phyloP scores from a whole-genome alignment of 768 basidiomycete genomes.

The Dictyophora rubrovolvata region DNA sequence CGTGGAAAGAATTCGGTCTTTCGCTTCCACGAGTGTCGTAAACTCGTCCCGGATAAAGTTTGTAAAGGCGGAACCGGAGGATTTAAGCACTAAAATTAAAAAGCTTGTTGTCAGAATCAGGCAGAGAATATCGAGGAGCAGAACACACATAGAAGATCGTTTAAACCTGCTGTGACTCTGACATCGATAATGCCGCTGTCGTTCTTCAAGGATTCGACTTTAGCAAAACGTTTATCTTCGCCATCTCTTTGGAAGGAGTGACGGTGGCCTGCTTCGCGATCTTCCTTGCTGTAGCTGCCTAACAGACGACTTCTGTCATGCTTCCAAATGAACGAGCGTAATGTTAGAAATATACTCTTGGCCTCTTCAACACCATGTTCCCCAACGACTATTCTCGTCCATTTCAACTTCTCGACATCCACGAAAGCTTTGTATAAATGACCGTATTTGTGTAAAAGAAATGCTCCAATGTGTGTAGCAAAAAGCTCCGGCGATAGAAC shows the following conservation, averaged over 20 bases:
- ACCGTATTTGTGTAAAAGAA: slow-evolving; percentile 70
- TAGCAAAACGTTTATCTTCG: slow-evolving; percentile 71
- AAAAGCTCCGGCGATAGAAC: slow-evolving; percentile 78
- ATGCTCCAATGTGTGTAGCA: slow-evolving; percentile 76
- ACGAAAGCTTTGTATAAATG: slow-evolving; percentile 66
- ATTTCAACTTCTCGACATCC: slow-evolving; percentile 70
- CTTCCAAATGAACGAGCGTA: background rate
- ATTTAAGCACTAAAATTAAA: slow-evolving; percentile 63
- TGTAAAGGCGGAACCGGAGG: slow-evolving; percentile 77
- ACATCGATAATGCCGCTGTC: slow-evolving; percentile 30
- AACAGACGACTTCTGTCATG: background rate
- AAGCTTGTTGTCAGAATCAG: background rate
- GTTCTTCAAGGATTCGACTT: slow-evolving; percentile 37
- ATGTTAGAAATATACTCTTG: background rate
- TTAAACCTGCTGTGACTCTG: slow-evolving; percentile 54
- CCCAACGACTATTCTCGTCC: slow-evolving; percentile 63
- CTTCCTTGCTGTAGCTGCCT: slow-evolving; percentile 25
- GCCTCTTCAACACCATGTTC: slow-evolving; percentile 13
- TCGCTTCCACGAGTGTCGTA: slow-evolving; percentile 76
- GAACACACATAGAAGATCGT: slow-evolving; percentile 67
- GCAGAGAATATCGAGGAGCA: background rate
- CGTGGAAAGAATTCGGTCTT: slow-evolving; percentile 87
- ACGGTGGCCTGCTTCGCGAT: slow-evolving; percentile 46
- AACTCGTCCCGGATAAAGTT: slow-evolving; percentile 77
- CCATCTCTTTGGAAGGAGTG: slow-evolving; percentile 86